phyloP scores from a whole-genome alignment of 176 grass and related monocot species.

The Lolium perenne region DNA sequence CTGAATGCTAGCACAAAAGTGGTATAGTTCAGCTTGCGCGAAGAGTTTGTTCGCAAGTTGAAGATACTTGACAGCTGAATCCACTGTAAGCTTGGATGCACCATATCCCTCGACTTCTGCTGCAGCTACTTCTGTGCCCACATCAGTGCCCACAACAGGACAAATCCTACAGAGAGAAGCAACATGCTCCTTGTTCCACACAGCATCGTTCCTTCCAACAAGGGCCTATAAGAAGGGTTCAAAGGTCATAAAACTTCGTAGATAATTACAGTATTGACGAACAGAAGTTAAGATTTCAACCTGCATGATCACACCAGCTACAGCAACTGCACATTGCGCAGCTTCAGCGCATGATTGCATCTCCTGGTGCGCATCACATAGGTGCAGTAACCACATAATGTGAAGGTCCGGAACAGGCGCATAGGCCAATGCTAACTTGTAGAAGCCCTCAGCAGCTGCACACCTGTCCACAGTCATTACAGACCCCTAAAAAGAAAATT shows the following conservation, averaged over 20 bases:
- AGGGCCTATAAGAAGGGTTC: slow-evolving; percentile 67
- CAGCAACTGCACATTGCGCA: slow-evolving; percentile 98
- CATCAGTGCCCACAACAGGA: slow-evolving; percentile 80
- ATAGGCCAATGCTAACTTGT: slow-evolving; percentile 95
- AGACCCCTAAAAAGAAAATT: slow-evolving; percentile 67
- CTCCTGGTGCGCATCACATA: slow-evolving; percentile 98
- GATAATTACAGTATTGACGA: slow-evolving; percentile 14
- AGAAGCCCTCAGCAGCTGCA: slow-evolving; percentile 91
- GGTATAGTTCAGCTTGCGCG: slow-evolving; percentile 87
- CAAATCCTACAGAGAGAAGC: slow-evolving; percentile 89
- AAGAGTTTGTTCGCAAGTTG: slow-evolving; percentile 96
- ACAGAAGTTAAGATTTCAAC: slow-evolving; percentile 49
- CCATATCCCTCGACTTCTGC: slow-evolving; percentile 99
- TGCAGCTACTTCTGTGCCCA: slow-evolving; percentile 76
- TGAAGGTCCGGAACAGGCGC: slow-evolving; percentile 95
- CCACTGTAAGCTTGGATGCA: slow-evolving; percentile 92
- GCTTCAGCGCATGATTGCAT: slow-evolving; percentile 99
- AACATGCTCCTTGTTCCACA: slow-evolving; percentile 92
- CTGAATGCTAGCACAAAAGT: slow-evolving; percentile 94
- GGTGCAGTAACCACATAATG: slow-evolving; percentile 98
- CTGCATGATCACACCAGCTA: slow-evolving; percentile 99
- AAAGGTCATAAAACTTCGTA: slow-evolving; percentile 36
- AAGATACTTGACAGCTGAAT: slow-evolving; percentile 98
- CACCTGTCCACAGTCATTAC: slow-evolving; percentile 80
- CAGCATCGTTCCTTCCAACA: slow-evolving; percentile 96